These are phyloP conservation scores for Citrus sp. DNA, from an alignment of 345 rosid genomes.

Conservation along the genomic window DNA sequence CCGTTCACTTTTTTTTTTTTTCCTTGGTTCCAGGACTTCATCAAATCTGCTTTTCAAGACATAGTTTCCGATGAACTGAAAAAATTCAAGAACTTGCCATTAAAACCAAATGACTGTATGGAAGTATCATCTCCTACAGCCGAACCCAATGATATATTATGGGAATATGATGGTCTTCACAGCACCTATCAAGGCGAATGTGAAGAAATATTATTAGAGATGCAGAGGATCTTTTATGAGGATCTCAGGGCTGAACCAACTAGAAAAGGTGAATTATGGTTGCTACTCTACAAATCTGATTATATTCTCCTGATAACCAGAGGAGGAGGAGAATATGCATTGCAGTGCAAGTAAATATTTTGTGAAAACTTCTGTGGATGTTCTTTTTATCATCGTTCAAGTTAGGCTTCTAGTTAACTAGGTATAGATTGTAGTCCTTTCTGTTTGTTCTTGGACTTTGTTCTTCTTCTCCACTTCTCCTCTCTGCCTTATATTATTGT, in stretches of 20 bases:
- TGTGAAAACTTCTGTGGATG: not conserved
- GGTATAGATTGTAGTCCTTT: not conserved
- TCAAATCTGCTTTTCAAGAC: constrained; percentile 57
- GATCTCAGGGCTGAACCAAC: constrained; percentile 46
- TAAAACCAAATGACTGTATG: constrained; percentile 14
- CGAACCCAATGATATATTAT: constrained; percentile 48
- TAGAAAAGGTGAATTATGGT: constrained; percentile 29
- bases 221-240: constrained; percentile 85
- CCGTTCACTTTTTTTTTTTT: not conserved
- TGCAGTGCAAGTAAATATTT: not conserved
- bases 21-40: constrained; percentile 44
- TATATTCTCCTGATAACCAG: not conserved
- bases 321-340: not conserved
- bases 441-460: not conserved
- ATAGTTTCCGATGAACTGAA: constrained; percentile 73
- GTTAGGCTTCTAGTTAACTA: not conserved
- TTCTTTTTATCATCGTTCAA: not conserved
- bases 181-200: constrained; percentile 66
- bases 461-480: not conserved
- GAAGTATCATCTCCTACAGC: constrained; percentile 8
- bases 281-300: not conserved
- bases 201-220: constrained; percentile 81
- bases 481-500: not conserved
- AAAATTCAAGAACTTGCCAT: constrained; percentile 46
- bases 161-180: constrained; percentile 82